phyloP scores from a whole-genome alignment of 768 basidiomycete species.

The Roridomyces roridus region DNA sequence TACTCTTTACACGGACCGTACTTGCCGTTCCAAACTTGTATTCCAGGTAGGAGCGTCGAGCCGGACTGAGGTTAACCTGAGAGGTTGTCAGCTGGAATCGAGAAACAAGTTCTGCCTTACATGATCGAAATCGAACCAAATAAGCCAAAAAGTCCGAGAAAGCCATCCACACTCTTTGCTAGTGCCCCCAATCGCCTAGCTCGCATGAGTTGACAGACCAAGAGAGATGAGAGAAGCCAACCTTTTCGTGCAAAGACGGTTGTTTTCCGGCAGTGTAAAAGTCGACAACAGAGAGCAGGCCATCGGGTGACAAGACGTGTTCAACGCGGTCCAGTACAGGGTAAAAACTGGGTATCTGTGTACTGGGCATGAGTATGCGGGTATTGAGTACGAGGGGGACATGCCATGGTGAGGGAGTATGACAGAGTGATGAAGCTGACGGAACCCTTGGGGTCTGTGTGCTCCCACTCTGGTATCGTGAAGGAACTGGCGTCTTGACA shows the following conservation, averaged over 20 bases:
- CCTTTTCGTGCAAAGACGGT: slow-evolving; percentile 59
- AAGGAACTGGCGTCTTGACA: slow-evolving; percentile 78
- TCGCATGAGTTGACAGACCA: no score
- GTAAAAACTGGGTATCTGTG: slow-evolving; percentile 67
- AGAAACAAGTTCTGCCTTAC: slow-evolving; percentile 34
- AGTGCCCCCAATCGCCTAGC: slow-evolving; percentile 61
- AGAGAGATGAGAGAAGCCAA: no score
- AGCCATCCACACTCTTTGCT: slow-evolving; percentile 69
- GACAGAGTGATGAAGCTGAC: slow-evolving; percentile 61
- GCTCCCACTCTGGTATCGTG: slow-evolving; percentile 63
- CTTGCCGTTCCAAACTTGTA: slow-evolving; percentile 77
- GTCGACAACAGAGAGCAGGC: slow-evolving; percentile 53
- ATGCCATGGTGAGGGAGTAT: slow-evolving; percentile 64
- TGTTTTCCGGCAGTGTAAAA: slow-evolving; percentile 71
- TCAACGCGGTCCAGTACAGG: slow-evolving; percentile 72
- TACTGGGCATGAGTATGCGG: neutral
- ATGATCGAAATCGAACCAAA: slow-evolving; percentile 68
- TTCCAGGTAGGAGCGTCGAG: slow-evolving; percentile 75
- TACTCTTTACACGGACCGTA: slow-evolving; percentile 5
- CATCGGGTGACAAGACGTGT: slow-evolving; percentile 63
- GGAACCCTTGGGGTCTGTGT: slow-evolving; percentile 57
- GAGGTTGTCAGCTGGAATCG: slow-evolving; percentile 17
- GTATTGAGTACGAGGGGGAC: slow-evolving; percentile 3
- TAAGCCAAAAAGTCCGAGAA: slow-evolving; percentile 80
- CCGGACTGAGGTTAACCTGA: slow-evolving; percentile 56